Evolutionary conservation across 1,284 basidiomycete genomes (phyloP).

Genomic region (Schizophyllum amplum): DNA sequence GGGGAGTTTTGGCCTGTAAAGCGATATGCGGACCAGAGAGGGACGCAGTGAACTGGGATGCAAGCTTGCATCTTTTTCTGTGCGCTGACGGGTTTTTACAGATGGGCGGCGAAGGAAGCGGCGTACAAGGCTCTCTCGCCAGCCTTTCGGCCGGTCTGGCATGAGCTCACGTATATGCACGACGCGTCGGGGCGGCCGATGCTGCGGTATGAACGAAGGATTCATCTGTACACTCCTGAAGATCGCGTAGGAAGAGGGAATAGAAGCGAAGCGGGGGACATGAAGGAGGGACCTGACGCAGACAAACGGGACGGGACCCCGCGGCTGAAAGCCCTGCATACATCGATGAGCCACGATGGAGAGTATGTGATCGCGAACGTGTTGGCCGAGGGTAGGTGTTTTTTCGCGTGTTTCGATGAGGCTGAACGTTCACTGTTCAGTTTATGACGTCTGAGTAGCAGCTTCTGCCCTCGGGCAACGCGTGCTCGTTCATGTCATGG

Average conservation of each 20-base stretch:
- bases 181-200: neutral
- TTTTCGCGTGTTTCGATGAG: neutral
- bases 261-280: neutral
- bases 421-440: neutral
- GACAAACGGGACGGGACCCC: neutral
- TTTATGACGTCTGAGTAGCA: neutral
- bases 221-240: neutral
- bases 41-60: neutral
- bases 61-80: neutral
- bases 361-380: slow-evolving; percentile 77
- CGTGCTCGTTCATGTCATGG: neutral
- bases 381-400: slow-evolving; percentile 39
- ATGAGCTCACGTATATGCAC: slow-evolving; percentile 51
- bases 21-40: neutral
- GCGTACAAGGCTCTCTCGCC: slow-evolving; percentile 85
- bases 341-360: slow-evolving; percentile 80
- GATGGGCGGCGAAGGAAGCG: slow-evolving; percentile 86
- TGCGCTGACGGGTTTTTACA: slow-evolving; percentile 20
- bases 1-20: neutral
- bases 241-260: too few species aligned
- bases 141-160: slow-evolving; percentile 58
- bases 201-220: neutral
- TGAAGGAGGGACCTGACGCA: neutral
- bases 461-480: neutral
- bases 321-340: slow-evolving; percentile 37